Percentiles rank a stretch among this genome's conserved stretches.
phyloP scores from a whole-genome alignment of 192 early-diverging fungal species.

The Globomyces pollinis-pini region DNA sequence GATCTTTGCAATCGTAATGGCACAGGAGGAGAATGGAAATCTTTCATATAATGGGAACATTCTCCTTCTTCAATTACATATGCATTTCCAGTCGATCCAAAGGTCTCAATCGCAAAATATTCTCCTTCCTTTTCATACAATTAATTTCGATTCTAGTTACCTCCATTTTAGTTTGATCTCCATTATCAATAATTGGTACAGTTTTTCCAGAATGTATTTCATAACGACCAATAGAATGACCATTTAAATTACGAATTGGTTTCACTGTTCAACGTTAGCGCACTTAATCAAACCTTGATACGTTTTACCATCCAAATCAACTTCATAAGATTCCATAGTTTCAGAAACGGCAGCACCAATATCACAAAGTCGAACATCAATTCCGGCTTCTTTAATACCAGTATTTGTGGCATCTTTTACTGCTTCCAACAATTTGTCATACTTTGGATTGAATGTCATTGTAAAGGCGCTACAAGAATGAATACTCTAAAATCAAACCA shows the following conservation, averaged over 20 bases:
- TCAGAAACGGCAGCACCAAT: constrained; percentile 95
- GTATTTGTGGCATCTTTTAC: constrained; percentile 95
- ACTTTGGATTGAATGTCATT: constrained; percentile 83
- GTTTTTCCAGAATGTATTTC: constrained; percentile 90
- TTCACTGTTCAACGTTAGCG: too few relatives aligned
- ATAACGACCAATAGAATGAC: constrained; percentile 89
- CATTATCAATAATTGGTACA: constrained; percentile 86
- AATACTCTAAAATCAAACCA: constrained; percentile 47
- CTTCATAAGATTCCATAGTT: constrained; percentile 97
- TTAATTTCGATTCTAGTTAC: too few relatives aligned
- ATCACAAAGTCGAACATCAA: constrained; percentile 89
- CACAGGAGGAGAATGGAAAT: constrained; percentile 51
- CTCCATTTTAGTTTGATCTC: constrained; percentile 90
- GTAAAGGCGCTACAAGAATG: constrained; percentile 59
- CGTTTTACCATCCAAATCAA: constrained; percentile 87
- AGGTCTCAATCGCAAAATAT: constrained; percentile 94
- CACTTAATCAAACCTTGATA: too few relatives aligned
- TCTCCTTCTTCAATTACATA: constrained; percentile 84
- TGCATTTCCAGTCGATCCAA: constrained; percentile 89
- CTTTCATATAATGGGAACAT: constrained; percentile 83
- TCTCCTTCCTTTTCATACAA: too few relatives aligned
- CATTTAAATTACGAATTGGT: constrained; percentile 91
- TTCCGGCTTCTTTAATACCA: constrained; percentile 89
- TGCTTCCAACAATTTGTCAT: constrained; percentile 75
- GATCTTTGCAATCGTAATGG: constrained; percentile 62